phyloP scores from a whole-genome alignment of 2,329 filamentous ascomycete species.

The Ceratocystis albifundus region DNA sequence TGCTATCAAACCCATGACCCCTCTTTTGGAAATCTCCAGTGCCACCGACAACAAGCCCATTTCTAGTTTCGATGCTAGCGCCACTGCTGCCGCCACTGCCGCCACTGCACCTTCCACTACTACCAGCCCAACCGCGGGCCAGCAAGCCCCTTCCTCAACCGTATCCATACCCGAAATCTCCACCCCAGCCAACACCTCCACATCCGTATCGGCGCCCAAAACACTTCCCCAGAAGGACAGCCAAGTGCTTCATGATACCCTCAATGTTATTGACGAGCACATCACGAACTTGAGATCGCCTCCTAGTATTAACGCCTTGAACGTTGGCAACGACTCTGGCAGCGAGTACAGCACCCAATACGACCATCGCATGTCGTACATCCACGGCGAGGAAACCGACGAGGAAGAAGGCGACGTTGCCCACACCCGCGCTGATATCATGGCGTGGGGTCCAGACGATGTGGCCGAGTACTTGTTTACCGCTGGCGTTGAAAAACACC shows the following conservation, averaged over 20 bases:
- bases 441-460: conserved; percentile 64
- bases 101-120: conserved; percentile 23
- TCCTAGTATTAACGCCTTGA: conserved; percentile 37
- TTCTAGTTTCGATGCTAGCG: not conserved
- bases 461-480: conserved; percentile 85
- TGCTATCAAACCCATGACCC: conserved; percentile 27
- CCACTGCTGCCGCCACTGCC: not conserved
- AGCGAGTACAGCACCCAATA: conserved; percentile 80
- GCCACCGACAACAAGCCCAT: conserved; percentile 18
- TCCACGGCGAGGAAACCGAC: conserved; percentile 88
- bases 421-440: conserved; percentile 62
- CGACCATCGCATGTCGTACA: conserved; percentile 72
- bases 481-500: conserved; percentile 70
- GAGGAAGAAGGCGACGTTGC: conserved; percentile 74
- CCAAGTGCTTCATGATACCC: conserved; percentile 82
- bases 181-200: conserved; percentile 28
- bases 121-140: conserved; percentile 24
- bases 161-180: conserved; percentile 27
- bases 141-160: conserved; percentile 2
- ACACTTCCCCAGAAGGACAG: conserved; percentile 38
- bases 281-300: conserved; percentile 69
- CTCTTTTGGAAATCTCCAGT: conserved; percentile 29
- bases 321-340: conserved; percentile 58
- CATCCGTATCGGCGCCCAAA: conserved; percentile 23
- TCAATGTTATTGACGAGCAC: conserved; percentile 94